Evolutionary conservation across 441 rosid species (phyloP).

Genomic region (Flueggea neowawraea): DNA sequence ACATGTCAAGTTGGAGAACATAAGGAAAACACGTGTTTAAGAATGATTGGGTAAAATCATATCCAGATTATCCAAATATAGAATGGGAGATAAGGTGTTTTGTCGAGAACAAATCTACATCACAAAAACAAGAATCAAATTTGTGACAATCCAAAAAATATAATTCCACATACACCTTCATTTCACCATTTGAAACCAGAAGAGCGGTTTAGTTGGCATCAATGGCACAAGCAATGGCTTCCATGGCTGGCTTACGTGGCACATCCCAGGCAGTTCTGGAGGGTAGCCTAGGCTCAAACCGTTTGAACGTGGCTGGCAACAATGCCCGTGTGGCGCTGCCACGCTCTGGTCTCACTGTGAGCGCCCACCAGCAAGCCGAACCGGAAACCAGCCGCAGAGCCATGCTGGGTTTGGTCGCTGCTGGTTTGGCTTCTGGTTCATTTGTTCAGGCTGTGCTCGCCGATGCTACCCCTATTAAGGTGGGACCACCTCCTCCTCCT

Average conservation of each 20-base stretch:
- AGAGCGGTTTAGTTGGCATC: background rate
- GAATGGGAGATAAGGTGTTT: slow-evolving; percentile 55
- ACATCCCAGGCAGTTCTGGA: slow-evolving; percentile 60
- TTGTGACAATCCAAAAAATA: slow-evolving; percentile 8
- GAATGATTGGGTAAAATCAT: slow-evolving; percentile 27
- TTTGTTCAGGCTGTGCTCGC: slow-evolving; percentile 68
- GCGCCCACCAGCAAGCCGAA: slow-evolving; percentile 57
- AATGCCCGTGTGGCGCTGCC: slow-evolving; percentile 19
- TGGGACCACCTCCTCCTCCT: slow-evolving; percentile 85
- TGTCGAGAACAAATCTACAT: slow-evolving; percentile 32
- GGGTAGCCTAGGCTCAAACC: slow-evolving; percentile 63
- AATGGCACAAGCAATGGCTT: slow-evolving; percentile 85
- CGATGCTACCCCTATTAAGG: slow-evolving; percentile 50
- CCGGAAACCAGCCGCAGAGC: slow-evolving; percentile 71
- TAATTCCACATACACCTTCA: slow-evolving; percentile 15
- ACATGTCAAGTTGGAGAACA: slow-evolving; percentile 27
- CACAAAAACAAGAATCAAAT: slow-evolving; percentile 23
- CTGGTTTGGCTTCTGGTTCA: slow-evolving; percentile 71
- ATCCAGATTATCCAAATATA: slow-evolving; percentile 48
- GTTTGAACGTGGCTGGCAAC: slow-evolving; percentile 34
- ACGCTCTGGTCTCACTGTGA: slow-evolving; percentile 35
- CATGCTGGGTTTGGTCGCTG: slow-evolving; percentile 66
- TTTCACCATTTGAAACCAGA: too few species aligned
- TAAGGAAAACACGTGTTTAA: slow-evolving; percentile 12
- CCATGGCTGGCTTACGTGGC: slow-evolving; percentile 72